phyloP scores from a whole-genome alignment of 352 stramenopile genomes.

The Phytophthora pisi region DNA sequence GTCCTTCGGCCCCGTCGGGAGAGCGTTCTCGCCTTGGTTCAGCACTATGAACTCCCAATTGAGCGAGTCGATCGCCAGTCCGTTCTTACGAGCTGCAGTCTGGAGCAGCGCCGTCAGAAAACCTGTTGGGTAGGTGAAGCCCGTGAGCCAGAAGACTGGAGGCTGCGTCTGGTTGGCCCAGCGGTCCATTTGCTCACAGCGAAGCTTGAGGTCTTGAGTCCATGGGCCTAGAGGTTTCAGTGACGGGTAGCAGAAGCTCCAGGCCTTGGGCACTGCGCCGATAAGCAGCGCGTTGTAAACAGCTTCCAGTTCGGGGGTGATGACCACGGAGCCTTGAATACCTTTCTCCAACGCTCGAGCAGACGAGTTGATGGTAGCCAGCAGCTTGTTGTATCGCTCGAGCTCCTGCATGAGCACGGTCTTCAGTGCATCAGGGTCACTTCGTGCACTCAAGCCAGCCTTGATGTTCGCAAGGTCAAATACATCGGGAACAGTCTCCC shows the following conservation, averaged over 20 bases:
- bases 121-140: conserved; percentile 96
- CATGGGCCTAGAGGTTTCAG: conserved; percentile 94
- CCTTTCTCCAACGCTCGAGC: conserved; percentile 90
- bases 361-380: conserved; percentile 79
- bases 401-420: conserved; percentile 95
- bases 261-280: conserved; percentile 88
- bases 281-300: conserved; percentile 93
- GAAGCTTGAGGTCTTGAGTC: conserved; percentile 91
- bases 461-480: conserved; percentile 91
- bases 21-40: conserved; percentile 86
- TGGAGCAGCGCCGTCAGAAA: conserved; percentile 97
- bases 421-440: conserved; percentile 93
- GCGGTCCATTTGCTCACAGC: conserved; percentile 90
- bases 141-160: conserved; percentile 94
- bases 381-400: conserved; percentile 93
- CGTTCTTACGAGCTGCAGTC: conserved; percentile 94
- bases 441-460: conserved; percentile 60
- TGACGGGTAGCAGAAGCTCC: conserved; percentile 95
- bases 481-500: conserved; percentile 88
- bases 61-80: conserved; percentile 94
- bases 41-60: conserved; percentile 96
- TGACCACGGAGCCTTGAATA: conserved; percentile 94
- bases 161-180: conserved; percentile 90
- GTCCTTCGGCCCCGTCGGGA: conserved; percentile 85
- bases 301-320: conserved; percentile 94